Conservation (phyloP, 1,139 yeast species). For the Candida pseudoviswanathii region DNA sequence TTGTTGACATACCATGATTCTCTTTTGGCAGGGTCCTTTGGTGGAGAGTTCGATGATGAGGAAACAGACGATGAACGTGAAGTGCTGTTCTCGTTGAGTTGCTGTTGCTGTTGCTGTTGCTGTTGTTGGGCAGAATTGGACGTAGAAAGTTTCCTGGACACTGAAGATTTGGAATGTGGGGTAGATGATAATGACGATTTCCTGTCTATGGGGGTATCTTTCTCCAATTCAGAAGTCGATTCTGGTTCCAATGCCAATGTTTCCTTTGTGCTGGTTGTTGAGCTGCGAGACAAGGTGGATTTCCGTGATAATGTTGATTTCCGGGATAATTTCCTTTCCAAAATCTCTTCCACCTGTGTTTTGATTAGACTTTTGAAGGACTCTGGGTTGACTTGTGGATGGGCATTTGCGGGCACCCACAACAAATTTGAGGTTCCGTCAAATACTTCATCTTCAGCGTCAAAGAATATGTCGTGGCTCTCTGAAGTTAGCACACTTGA, state of each 20-base stretch:
- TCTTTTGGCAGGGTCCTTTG: slow-evolving; percentile 13
- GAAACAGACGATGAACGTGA: slow-evolving; percentile 15
- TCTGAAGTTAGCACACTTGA: slow-evolving; percentile 16
- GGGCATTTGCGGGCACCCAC: slow-evolving; percentile 96
- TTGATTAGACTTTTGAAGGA: slow-evolving; percentile 84
- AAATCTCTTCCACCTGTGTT: slow-evolving; percentile 74
- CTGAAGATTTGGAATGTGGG: slow-evolving; percentile 2
- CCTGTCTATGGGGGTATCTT: slow-evolving; percentile 4
- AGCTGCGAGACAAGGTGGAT: slow-evolving; percentile 29
- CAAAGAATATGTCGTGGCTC: slow-evolving; percentile 25
- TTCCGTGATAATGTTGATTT: slow-evolving; percentile 33
- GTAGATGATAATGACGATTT: slow-evolving; percentile 1
- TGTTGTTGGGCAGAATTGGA: neutral
- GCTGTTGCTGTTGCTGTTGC: neutral
- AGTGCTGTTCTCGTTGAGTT: slow-evolving; percentile 2
- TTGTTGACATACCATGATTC: slow-evolving; percentile 16
- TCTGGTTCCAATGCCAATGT: slow-evolving; percentile 2
- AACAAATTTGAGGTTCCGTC: slow-evolving; percentile 39
- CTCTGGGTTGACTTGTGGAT: slow-evolving; percentile 92
- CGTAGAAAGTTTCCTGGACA: slow-evolving; percentile 1
- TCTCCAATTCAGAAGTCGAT: slow-evolving; percentile 1
- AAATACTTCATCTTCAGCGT: slow-evolving; percentile 30
- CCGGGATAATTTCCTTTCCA: slow-evolving; percentile 34
- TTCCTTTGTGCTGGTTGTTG: slow-evolving; percentile 8
- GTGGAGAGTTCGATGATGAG: slow-evolving; percentile 16